These are phyloP conservation scores for Porphyrellus cyaneotinctus DNA, from an alignment of 768 basidiomycete species.

Conservation along the genomic window DNA sequence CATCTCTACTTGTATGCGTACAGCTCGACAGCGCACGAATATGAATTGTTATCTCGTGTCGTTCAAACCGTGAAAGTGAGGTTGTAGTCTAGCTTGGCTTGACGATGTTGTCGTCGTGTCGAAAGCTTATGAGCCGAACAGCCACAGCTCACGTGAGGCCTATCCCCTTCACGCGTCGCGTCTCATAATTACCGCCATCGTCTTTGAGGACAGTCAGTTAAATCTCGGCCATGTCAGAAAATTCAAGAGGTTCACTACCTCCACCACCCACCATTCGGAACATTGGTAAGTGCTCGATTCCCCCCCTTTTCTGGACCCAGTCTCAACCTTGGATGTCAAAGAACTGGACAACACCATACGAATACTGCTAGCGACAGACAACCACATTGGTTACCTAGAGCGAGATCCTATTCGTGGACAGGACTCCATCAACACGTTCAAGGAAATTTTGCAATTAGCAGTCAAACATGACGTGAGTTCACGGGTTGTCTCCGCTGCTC, in stretches of 20 bases:
- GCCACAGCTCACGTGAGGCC: constrained; percentile 18
- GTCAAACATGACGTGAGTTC: constrained; percentile 76
- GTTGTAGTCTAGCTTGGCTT: too few species aligned
- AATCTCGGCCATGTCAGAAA: constrained; percentile 25
- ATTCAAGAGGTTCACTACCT: constrained; percentile 23
- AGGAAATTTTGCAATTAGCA: constrained; percentile 88
- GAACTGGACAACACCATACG: constrained; percentile 65
- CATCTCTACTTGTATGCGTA: constrained; percentile 11
- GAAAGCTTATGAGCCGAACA: constrained; percentile 3
- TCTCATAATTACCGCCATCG: background rate
- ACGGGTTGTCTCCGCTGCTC: background rate
- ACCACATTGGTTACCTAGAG: constrained; percentile 93
- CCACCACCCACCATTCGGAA: constrained; percentile 36
- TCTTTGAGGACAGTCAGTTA: background rate
- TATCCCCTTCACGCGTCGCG: constrained; percentile 3
- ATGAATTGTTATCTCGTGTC: background rate
- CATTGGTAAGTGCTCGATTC: constrained; percentile 32
- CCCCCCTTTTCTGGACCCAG: background rate
- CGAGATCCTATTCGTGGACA: constrained; percentile 91
- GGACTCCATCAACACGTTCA: constrained; percentile 94
- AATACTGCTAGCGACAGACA: constrained; percentile 92
- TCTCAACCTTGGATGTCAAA: constrained; percentile 20
- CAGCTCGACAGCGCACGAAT: background rate
- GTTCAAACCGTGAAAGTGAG: background rate
- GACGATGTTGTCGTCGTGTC: constrained; percentile 5